phyloP scores from a whole-genome alignment of 2,329 filamentous ascomycete genomes.

The Penicillium sp. region DNA sequence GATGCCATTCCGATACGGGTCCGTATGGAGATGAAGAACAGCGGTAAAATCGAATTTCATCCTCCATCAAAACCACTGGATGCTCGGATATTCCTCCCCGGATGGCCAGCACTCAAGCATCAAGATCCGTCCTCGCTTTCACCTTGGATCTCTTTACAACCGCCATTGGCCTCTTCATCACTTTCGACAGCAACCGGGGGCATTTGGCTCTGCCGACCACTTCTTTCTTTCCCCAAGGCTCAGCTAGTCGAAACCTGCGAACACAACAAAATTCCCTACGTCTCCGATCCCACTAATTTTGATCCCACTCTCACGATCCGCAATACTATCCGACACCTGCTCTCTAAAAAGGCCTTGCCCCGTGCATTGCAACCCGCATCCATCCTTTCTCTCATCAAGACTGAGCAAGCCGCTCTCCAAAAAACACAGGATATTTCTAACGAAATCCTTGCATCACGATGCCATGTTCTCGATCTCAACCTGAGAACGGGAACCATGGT shows the following conservation, averaged over 20 bases:
- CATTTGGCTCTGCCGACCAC: constrained; percentile 35
- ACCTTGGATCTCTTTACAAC: background rate
- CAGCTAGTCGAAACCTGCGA: constrained; percentile 63
- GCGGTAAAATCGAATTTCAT: constrained; percentile 2
- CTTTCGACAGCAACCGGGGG: constrained; percentile 28
- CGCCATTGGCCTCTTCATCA: background rate
- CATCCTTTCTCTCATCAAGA: constrained; percentile 57
- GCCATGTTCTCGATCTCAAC: constrained; percentile 29
- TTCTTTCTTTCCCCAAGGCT: constrained; percentile 57
- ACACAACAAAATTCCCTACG: constrained; percentile 64
- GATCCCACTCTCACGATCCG: constrained; percentile 71
- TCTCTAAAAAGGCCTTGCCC: constrained; percentile 56
- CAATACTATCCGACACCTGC: constrained; percentile 70
- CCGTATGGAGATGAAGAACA: constrained; percentile 6
- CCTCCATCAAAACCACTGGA: background rate
- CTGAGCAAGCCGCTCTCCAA: constrained; percentile 45
- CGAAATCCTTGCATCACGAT: constrained; percentile 44
- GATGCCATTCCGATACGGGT: constrained; percentile 4
- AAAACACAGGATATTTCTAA: constrained; percentile 51
- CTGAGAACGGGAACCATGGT: constrained; percentile 33
- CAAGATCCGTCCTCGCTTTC: background rate
- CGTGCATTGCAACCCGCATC: constrained; percentile 61
- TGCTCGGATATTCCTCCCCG: constrained; percentile 7
- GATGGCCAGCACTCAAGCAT: background rate
- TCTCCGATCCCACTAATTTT: constrained; percentile 77